Base-by-base conservation (phyloP, 1,139 yeast species). In the Arxiozyma slooffiae region DNA sequence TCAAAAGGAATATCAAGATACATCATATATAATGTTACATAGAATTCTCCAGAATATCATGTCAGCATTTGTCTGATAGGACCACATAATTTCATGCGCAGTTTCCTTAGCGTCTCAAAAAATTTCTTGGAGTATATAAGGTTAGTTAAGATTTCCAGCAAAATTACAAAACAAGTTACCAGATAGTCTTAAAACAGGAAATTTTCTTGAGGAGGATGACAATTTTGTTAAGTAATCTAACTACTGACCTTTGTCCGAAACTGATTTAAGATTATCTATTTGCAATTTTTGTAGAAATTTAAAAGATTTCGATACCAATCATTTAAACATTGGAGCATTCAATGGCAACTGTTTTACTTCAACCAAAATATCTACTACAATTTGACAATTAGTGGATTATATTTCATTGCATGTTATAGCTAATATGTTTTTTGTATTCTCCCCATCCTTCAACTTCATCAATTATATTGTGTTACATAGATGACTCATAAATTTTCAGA, bases 391-490 rank as follows among this genome's bases (percentile, higher is more conserved):
- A 0, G 75, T 73, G 0, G 79, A 71, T 9, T 74, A 67, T 2
- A 85, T 67, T 63, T 88, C 34, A 26, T 38, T 71, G 48, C 78
- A 77, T 1, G 87, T 73, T 4, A 81, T 72, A 6, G 62, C 55
- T 38, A 90, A 69, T 0, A 89, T 82, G 1, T 69, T 64, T n/a
- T 59, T 86, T 92, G 73, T 86, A 74, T 0, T 88, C 78, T 22
- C 73, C 71, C 97, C 97, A 90, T 60, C 86, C 90, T 49, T 76
- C 79, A 14, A 85, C 74, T 61, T 90, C 97, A 50, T 85, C 92
- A 0, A 71, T 59, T 0, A 89, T 79, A 0, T 78, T 71, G 0
- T 87, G 89, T 44, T 67, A 56, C 0, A 86, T 80, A 37, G 76
- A 76, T 50, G 76, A 77, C 5, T 75, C 66, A 43, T 82, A 64